Evolutionary conservation across 768 basidiomycete species (phyloP), one percentile per base, ranked within the genome.

Genomic region (Kwoniella bestiolae): DNA sequence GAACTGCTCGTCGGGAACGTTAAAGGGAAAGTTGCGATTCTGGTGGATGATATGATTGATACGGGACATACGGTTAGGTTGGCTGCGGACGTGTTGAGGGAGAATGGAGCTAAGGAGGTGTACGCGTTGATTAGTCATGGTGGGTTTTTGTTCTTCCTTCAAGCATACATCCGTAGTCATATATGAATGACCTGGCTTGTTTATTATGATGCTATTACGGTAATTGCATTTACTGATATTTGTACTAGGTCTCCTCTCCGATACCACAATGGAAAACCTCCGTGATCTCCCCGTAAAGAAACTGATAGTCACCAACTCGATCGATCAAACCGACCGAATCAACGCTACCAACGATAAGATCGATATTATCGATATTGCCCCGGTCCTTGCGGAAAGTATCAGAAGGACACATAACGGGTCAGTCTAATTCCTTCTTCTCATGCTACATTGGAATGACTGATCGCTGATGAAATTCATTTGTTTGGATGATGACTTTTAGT

Each of bases 271-370:
- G 73, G 84, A 87, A 79, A 83, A 84, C 7, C 86, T 99, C 38
- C 84, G 86, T 73, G 84, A 84, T 72, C 90, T 91, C 65, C 86
- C 86, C 60, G 85, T 99, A 78, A 90, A 92, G 83, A 93, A 95
- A 84, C 83, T 99, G 79, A 92, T 98, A 63, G 95, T 99, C 23
- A 98, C 96, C 77, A 99, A 99, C 84, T 96, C 94, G 81, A 87
- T 98, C 44, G 96, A 96, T 59, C 96, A 98, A 82, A 77, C 85
- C 56, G 88, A 84, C 7, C 57, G 81, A 73, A 91, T 94, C 82
- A 86, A 88, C 80, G 86, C 83, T 41, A 81, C 78, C 59, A 92
- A 91, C 82, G 81, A 81, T 46, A 91, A 92, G 83, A 87, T 99
- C 46, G 92, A 94, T 83, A 91, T 94, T 59, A 89, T 99, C 72